Evolutionary conservation across 495 filamentous ascomycete species (phyloP), one percentile per base, ranked within the genome.

Genomic region (Neurospora pannonica): DNA sequence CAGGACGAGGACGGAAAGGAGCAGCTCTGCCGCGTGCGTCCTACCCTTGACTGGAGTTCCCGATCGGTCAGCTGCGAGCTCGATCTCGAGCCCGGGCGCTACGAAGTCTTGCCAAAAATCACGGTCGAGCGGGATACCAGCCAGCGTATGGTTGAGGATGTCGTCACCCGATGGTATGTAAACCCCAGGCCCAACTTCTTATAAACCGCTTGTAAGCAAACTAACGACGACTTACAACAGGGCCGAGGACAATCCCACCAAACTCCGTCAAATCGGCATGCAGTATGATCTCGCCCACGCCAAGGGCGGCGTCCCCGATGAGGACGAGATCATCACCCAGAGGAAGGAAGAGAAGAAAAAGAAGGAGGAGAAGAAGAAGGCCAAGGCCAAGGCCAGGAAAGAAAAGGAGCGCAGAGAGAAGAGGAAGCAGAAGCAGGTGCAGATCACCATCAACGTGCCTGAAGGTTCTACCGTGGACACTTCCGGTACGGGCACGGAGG

Each of bases 41-140:
- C 86, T 76, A 88, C 89, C 71, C 88, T 76, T 42, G 85, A 70
- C 90, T 92, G 88, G 74, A 74, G 72, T 43, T 83, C 78, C 36
- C 89, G 92, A n/a, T 90, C 89, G 9, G 91, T 93, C 28, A 91
- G 88, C 74, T 89, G 89, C 40, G 93, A 94, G 75, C 82, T 94
- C 43, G 83, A 90, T 39, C 88, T 94, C 24, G 91, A 93, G 42
- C 87, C 92, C 0, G 93, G 92, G 19, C 87, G 83, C 67, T 94
- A 94, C 79, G 87, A 87, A 37, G 86, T 95, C n/a, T 78, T 93
- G 9, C 88, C 93, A 80, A 93, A 92, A 77, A 85, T 94, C 76
- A 91, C 88, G 5, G 91, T 92, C 8, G 86, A 83, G 37, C 85
- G 90, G 70, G 74, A 83, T 69, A 62, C 76, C 21, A 78, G 81